Percentiles rank a stretch among this genome's conserved stretches.
These are phyloP conservation scores for Microbotryum scabiosae DNA, from an alignment of 1,284 basidiomycete genomes.

Conservation along the genomic window DNA sequence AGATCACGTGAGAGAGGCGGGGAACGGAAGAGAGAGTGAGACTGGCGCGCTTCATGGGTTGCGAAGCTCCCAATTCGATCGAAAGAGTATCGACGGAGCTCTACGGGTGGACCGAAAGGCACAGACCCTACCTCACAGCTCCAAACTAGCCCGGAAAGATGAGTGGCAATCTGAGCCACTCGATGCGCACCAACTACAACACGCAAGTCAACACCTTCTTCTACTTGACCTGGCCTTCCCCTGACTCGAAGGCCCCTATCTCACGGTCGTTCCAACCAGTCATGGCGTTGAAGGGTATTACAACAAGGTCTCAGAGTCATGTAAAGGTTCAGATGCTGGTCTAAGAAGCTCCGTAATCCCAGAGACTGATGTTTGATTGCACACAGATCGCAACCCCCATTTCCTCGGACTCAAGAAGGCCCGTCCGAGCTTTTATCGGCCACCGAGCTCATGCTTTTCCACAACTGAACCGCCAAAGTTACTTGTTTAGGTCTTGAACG, in stretches of 20 bases:
- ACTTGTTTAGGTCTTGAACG: slow-evolving; percentile 30
- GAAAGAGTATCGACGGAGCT: no score
- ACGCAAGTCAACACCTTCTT: slow-evolving; percentile 33
- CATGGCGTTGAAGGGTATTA: slow-evolving; percentile 56
- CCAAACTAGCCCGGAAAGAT: background rate
- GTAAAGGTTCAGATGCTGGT: background rate
- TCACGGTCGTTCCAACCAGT: background rate
- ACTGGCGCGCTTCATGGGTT: background rate
- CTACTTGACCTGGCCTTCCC: no score
- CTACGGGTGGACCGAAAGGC: background rate
- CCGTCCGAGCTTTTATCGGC: slow-evolving; percentile 50
- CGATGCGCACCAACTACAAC: slow-evolving; percentile 62
- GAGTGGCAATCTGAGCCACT: slow-evolving; percentile 48
- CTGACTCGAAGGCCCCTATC: no score
- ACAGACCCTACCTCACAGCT: no score
- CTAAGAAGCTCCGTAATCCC: background rate
- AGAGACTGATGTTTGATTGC: slow-evolving; percentile 5
- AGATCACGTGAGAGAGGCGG: no score
- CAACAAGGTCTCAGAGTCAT: slow-evolving; percentile 22
- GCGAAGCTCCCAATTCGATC: no score
- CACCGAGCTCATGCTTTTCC: slow-evolving; percentile 28
- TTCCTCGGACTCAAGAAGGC: slow-evolving; percentile 57
- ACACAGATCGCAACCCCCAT: slow-evolving; percentile 57
- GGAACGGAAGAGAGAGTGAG: no score
- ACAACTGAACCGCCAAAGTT: background rate